Evolutionary conservation across 2,329 filamentous ascomycete species (phyloP), one percentile per base, ranked within the genome.

Genomic region (Hymenoscyphus albidus): DNA sequence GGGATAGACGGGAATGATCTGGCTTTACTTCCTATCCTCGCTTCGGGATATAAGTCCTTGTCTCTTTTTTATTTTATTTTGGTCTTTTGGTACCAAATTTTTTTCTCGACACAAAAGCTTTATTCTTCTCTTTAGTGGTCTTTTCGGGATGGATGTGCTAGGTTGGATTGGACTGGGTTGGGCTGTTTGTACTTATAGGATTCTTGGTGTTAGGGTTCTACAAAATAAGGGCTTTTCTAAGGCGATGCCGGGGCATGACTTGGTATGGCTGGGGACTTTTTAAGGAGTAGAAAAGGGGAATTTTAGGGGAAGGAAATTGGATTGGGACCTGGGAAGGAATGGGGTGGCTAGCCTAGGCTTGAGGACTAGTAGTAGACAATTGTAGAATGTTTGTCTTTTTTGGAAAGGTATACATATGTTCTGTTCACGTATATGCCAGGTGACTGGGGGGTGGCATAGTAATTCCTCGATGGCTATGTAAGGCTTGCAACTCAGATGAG

Each of bases 1-100:
- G 69, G 5, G 71, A 73, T 62, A 65, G 71, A 22, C 66, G 67
- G 39, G 62, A 38, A 51, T 63, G 35, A 62, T 54, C 10, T 18
- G 18, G 18, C 10, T 54, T 51, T 54, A 10, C 13, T 22, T 3
- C 9, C 10, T 7, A 18, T 4, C n/a, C 3, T 54, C 10, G 12
- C 18, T 27, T 35, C 35, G 35, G 35, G 5, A 7, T 35, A 10
- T 10, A 35, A 10, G 5, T 35, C 9, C 9, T 3, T 12, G 9
- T 27, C 18, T 22, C 9, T 18, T 54, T 27, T 10, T 2, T 4
- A 27, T 27, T 54, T 10, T 51, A 10, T 18, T 51, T n/a, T 51
- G 16, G 18, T 54, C 13, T 27, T 54, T 54, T 54, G 9, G 7
- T 22, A 22, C 14, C 16, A 51, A 9, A 13, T 27, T 27, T 54